Conservation (phyloP, 768 basidiomycete species). For the Mycena crocata region DNA sequence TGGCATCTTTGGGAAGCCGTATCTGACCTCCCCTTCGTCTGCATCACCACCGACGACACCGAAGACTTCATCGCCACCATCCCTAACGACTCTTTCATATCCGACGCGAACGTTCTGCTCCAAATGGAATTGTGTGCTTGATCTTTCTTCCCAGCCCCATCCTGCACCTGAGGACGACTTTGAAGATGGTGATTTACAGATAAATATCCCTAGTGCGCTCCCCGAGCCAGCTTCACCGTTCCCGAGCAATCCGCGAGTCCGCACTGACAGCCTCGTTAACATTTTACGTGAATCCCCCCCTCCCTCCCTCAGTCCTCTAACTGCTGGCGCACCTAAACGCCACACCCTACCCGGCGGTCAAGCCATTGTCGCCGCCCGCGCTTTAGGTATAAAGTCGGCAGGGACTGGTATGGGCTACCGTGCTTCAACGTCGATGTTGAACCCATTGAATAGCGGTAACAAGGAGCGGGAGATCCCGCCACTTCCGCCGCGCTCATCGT, state of each 20-base stretch:
- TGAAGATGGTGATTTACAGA: constrained; percentile 47
- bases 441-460: constrained; percentile 33
- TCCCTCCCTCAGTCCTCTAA: constrained; percentile 27
- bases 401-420: constrained; percentile 33
- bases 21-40: constrained; percentile 41
- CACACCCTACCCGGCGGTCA: constrained; percentile 59
- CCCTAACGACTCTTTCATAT: constrained; percentile 48
- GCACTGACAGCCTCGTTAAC: constrained; percentile 26
- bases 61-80: constrained; percentile 30
- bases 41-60: constrained; percentile 16
- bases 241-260: constrained; percentile 49
- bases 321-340: constrained; percentile 63
- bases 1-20: constrained; percentile 81
- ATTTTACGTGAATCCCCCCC: constrained; percentile 33
- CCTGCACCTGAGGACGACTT: constrained; percentile 47
- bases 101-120: constrained; percentile 85
- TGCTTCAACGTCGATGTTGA: constrained; percentile 39
- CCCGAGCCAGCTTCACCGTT: constrained; percentile 88
- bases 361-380: constrained; percentile 44
- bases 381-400: constrained; percentile 29
- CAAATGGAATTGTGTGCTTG: constrained; percentile 91
- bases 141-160: constrained; percentile 60
- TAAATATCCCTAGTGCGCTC: constrained; percentile 56
- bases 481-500: constrained; percentile 30
- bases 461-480: constrained; percentile 35